Evolutionary conservation across 148 eudicot genomes (phyloP), one percentile per base, ranked within the genome.

Genomic region (Persicaria tinctoria): DNA sequence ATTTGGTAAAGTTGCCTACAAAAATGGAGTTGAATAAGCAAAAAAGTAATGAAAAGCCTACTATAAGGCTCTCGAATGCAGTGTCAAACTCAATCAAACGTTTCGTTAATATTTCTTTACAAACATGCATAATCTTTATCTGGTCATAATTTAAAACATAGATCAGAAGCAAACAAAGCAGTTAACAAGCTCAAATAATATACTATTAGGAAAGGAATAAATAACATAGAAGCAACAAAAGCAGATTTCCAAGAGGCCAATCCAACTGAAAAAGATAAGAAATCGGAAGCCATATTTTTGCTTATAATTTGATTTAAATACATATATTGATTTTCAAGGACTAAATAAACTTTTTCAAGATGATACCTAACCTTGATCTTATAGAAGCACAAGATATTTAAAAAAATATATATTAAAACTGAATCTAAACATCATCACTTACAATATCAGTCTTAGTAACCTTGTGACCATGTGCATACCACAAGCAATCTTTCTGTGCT

Each of bases 81-180:
- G 96, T 90, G 75, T 84, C 87, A 75, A 93, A 93, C 82, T 93
- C 98, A 77, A 93, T 87, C 85, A 93, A 80, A 57, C 98, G 87
- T 87, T 91, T 93, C 20, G 88, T 86, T 86, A 93, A 78, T 73
- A 97, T 93, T 57, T 93, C 93, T 88, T 93, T 94, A 81, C 98
- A 93, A 66, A 93, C 78, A 82, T 93, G 98, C 51, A 93, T 97
- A 78, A 84, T 76, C 74, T 73, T 86, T 44, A 86, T 83, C 98
- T 93, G 87, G 51, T 72, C 73, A 78, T 2, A 69, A 77, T 49
- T 48, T 55, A 9, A 66, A 16, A 27, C 72, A 55, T 16, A 20
- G 46, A 79, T 72, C 66, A 73, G 16, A 53, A 51, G 16, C n/a
- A 60, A 45, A 63, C 27, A 51, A 63, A 4, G 5, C 51, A 16